Evolutionary conservation across 2,329 filamentous ascomycete species (phyloP).

Genomic region (Apiospora kogelbergensis): DNA sequence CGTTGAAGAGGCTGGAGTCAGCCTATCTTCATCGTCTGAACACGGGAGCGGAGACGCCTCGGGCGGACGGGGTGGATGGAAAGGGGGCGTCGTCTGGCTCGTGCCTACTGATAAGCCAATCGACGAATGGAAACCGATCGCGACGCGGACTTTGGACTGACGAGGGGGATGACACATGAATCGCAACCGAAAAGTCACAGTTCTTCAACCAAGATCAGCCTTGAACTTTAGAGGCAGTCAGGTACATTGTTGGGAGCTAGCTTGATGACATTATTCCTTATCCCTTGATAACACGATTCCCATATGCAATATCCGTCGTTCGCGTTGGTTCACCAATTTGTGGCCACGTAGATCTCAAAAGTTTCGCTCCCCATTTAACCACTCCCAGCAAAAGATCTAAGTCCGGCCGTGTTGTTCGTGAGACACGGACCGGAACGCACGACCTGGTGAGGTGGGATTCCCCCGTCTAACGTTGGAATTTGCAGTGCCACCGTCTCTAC

Average conservation of each 20-base stretch:
- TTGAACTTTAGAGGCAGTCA: neutral
- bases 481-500: constrained; percentile 37
- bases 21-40: constrained; percentile 9
- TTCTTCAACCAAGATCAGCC: neutral
- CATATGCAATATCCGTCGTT: too few species aligned
- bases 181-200: neutral
- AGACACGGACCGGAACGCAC: constrained; percentile 40
- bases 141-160: constrained; percentile 17
- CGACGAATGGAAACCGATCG: constrained; percentile 32
- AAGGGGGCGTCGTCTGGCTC: constrained; percentile 31
- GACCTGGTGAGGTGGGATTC: constrained; percentile 38
- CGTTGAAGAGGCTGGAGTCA: constrained; percentile 24
- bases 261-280: too few species aligned
- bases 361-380: neutral
- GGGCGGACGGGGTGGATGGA: constrained; percentile 21
- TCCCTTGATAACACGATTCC: too few species aligned
- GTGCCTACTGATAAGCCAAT: constrained; percentile 30
- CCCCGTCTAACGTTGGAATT: constrained; percentile 35
- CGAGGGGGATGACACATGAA: neutral
- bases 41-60: neutral
- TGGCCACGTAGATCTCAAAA: too few species aligned
- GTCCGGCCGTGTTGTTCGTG: constrained; percentile 19
- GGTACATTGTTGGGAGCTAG: neutral
- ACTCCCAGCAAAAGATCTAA: neutral
- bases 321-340: too few species aligned